Evolutionary conservation across 345 rosid species (phyloP).

Genomic region (Diplotaxis tenuifolia): DNA sequence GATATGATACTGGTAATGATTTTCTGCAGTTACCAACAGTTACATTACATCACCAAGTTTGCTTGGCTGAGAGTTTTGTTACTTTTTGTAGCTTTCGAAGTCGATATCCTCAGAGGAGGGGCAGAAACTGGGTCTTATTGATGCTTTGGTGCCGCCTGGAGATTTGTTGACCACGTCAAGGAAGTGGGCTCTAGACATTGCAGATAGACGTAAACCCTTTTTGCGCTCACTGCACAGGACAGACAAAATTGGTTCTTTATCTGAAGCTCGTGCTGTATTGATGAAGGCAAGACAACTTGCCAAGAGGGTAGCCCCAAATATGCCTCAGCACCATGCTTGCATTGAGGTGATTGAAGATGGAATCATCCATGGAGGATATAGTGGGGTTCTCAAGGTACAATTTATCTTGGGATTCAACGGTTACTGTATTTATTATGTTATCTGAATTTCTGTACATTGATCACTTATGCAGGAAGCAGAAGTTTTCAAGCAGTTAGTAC

Average conservation of each 20-base stretch:
- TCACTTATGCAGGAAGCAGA: constrained; percentile 74
- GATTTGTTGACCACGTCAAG: constrained; percentile 75
- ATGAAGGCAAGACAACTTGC: constrained; percentile 63
- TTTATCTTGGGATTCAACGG: background rate
- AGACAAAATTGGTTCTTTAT: constrained; percentile 79
- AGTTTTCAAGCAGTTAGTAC: constrained; percentile 65
- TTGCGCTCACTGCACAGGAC: constrained; percentile 76
- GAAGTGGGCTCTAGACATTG: constrained; percentile 83
- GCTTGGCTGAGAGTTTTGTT: constrained; percentile 6
- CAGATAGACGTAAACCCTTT: constrained; percentile 72
- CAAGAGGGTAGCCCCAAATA: constrained; percentile 72
- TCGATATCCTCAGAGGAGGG: constrained; percentile 89
- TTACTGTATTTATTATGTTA: no score
- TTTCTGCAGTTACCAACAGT: background rate
- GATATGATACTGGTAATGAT: constrained; percentile 83
- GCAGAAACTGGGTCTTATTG: constrained; percentile 75
- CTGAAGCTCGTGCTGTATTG: constrained; percentile 71
- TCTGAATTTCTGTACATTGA: no score
- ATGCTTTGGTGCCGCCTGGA: constrained; percentile 65
- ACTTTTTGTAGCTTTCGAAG: constrained; percentile 69
- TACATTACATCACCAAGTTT: background rate
- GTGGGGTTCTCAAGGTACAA: constrained; percentile 77
- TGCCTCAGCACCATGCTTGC: constrained; percentile 88
- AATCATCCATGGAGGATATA: constrained; percentile 85
- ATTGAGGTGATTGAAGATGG: constrained; percentile 95